Evolutionary conservation across 371 early-diverging fungal genomes (phyloP).

Genomic region (Mortierella sp.): DNA sequence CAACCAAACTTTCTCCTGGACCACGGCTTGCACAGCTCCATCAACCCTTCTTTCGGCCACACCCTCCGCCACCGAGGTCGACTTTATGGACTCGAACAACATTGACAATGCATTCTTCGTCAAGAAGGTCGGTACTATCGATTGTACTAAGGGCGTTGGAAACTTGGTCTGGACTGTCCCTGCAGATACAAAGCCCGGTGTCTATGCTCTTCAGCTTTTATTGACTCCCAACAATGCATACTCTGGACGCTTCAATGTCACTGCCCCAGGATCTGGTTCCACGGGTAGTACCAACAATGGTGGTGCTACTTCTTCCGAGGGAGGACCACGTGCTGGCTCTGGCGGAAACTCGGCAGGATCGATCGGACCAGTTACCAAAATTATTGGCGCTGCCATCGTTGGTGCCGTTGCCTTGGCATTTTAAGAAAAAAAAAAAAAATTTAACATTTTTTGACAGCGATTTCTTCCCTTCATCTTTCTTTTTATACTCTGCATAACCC

Average conservation of each 20-base stretch:
- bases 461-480: not conserved
- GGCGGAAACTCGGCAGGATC: slow-evolving; percentile 4
- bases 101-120: slow-evolving; percentile 55
- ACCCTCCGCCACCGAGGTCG: slow-evolving; percentile 50
- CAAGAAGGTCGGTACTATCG: slow-evolving; percentile 56
- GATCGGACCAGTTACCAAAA: slow-evolving; percentile 5
- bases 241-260: slow-evolving; percentile 53
- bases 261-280: slow-evolving; percentile 22
- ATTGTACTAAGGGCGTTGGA: slow-evolving; percentile 48
- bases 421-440: slow-evolving; percentile 5
- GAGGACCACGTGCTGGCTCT: not conserved
- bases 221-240: slow-evolving; percentile 52
- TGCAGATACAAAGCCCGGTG: slow-evolving; percentile 63
- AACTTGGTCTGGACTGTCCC: slow-evolving; percentile 67
- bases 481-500: not conserved
- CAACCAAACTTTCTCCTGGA: slow-evolving; percentile 56
- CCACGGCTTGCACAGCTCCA: slow-evolving; percentile 40
- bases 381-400: slow-evolving; percentile 6
- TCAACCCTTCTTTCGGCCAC: slow-evolving; percentile 42
- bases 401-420: slow-evolving; percentile 19
- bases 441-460: too few relatives aligned
- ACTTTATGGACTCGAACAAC: slow-evolving; percentile 58
- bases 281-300: not conserved
- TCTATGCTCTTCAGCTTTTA: slow-evolving; percentile 60
- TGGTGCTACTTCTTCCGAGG: not conserved